Percentiles rank a stretch among this genome's conserved stretches.
Conservation (phyloP, 805 yeast genomes). For the Cyberlindnera petersonii region DNA sequence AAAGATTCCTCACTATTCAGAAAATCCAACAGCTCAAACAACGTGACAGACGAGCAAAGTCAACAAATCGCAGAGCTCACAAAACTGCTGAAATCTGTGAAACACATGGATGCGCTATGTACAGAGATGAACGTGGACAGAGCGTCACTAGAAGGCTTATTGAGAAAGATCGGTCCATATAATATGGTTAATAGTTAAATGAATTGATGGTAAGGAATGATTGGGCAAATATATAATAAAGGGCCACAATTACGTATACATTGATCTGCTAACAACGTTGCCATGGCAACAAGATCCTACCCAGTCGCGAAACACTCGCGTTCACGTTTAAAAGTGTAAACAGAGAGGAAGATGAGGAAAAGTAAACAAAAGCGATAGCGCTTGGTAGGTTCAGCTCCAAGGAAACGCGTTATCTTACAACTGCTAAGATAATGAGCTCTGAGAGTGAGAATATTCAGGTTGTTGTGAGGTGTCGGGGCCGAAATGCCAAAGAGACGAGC, state of each 20-base stretch:
- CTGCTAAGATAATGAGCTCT: too few relatives aligned
- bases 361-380: slow-evolving; percentile 8
- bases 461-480: slow-evolving; percentile 59
- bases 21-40: slow-evolving; percentile 8
- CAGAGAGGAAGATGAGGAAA: slow-evolving; percentile 2
- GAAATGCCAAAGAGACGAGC: slow-evolving; percentile 53
- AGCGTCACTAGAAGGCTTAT: slow-evolving; percentile 46
- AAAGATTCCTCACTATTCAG: neutral
- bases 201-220: neutral
- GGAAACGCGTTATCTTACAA: too few relatives aligned
- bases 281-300: slow-evolving; percentile 13
- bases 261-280: slow-evolving; percentile 1
- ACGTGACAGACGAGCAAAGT: slow-evolving; percentile 17
- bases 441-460: slow-evolving; percentile 53
- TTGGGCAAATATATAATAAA: too few relatives aligned
- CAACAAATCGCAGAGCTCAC: slow-evolving; percentile 16
- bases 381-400: neutral
- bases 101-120: slow-evolving; percentile 62
- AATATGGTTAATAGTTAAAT: slow-evolving; percentile 38
- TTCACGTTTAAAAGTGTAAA: slow-evolving; percentile 2
- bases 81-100: slow-evolving; percentile 46
- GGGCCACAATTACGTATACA: too few relatives aligned
- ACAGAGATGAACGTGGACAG: slow-evolving; percentile 60
- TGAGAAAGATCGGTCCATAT: slow-evolving; percentile 49
- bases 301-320: too few relatives aligned